Base-by-base conservation (phyloP, 768 basidiomycete genomes). In the Podaxis sp. region DNA sequence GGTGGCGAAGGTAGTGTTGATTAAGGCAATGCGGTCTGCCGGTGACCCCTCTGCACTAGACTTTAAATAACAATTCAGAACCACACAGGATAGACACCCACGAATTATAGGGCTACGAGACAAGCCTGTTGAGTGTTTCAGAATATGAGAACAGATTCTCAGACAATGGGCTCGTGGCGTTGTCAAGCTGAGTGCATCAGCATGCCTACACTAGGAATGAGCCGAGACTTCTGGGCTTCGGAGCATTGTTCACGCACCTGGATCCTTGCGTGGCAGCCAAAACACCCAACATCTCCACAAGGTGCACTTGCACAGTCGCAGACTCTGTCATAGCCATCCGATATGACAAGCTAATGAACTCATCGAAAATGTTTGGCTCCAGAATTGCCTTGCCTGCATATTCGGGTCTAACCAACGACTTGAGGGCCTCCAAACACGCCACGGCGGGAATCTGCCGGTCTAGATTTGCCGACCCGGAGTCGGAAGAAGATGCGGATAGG, bases 321-420 rank as follows among this genome's bases (percentile, higher is more conserved):
- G 87, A 77, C 68, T 96, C 95, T 0, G 90, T 91, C 82, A 98
- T 86, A 0, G 89, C 92, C 73, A 98, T 85, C 4, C 96, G 85
- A 69, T 96, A 94, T 69, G 88, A 93, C 3, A 98, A 76, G 50
- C 88, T 88, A 65, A 89, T 84, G 47, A 98, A 86, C 73, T 99
- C 96, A 50, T 94, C 92, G 68, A 96, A 96, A 27, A 93, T 84
- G 0, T 86, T 81, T 1, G 89, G 87, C 40, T 95, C 90, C 61
- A 90, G 78, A 36, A 98, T 81, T 0, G 89, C 91, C 28, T 81
- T 83, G 1, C 96, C 96, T 1, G 89, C 83, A 68, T 93, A 91
- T 62, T 90, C 85, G 0, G 89, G 88, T 28, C 82, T 77, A 3
- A 97, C 87, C n/a, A 98, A 79, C 55, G 79, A 88, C 66, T 89